Base-by-base conservation (phyloP, 345 rosid genomes). In the Gossypium raimondii region DNA sequence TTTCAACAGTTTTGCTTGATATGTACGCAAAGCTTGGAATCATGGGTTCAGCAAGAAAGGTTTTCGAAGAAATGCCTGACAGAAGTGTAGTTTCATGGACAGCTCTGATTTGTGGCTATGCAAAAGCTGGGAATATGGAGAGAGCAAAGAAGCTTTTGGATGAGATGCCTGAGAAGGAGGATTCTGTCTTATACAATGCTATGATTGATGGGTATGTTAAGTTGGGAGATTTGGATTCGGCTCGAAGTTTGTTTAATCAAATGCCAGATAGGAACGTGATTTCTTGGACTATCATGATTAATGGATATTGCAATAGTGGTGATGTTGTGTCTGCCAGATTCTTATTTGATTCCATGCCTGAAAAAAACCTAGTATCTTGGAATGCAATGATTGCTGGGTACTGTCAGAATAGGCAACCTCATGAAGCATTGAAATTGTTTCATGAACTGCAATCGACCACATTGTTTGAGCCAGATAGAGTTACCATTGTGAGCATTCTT, bases 81-180 rank as follows among this genome's bases (percentile, higher is more conserved):
- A 88, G 85, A 79, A 89, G 86, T 79, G 27, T 81, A 66, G 93
- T 89, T 53, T 89, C 97, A 0, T 89, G 96, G 98, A 93, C 98
- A 0, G 94, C 88, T 68, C 72, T 90, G 8, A 83, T 93, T 18
- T 78, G 89, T 38, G 94, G 97, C 48, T 89, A 86, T 57, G 78
- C 80, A 62, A 88, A 78, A 82, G 76, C 78, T 29, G 89, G 89
- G 9, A 81, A 88, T 78, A 73, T 90, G 78, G 69, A 6, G 47
- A 75, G 68, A 14, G 97, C 98, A 0, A 60, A 70, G 82, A 73
- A 80, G 38, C 79, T 93, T 38, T 90, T 88, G 9, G 79, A 81
- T 75, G 82, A 82, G 69, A 87, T 93, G 93, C 82, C 87, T 34
- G 86, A 72, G 73, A 82, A 73, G 67, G 79, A 68, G 44, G 94